Evolutionary conservation across 2,329 filamentous ascomycete species (phyloP), one percentile per base, ranked within the genome.

Genomic region (Aspergillus ochraceus): DNA sequence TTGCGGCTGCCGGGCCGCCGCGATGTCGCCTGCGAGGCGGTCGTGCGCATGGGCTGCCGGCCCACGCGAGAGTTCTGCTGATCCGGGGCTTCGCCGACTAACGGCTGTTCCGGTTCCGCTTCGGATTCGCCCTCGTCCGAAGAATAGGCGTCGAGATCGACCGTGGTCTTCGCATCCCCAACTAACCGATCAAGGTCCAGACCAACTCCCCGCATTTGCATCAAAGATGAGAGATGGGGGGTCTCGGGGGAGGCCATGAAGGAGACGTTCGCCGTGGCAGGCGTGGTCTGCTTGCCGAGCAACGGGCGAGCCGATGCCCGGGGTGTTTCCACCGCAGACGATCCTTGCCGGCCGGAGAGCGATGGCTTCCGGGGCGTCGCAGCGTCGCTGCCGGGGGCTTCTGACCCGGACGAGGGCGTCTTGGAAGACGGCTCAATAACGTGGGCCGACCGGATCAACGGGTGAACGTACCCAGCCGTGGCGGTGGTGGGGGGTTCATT

Each of bases 141-240:
- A 6, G 74, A 76, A 49, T 76, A 72, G 22, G 72, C 74, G 20
- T 73, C 72, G 6, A 79, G 57, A 39, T 79, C 75, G 0, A 78
- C 69, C 11, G 74, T 75, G 0, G 70, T 74, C 60, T 77, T 79
- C 11, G 86, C 65, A 83, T 83, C 76, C 84, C 86, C 58, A 79
- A 89, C 68, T 84, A 80, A 72, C 57, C 86, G 81, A 60, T 79
- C 74, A 55, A 91, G 76, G 68, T 90, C 83, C 54, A 86, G 81
- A 60, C 79, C 77, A 66, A 89, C 84, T 36, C 88, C 88, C 70
- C 82, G 84, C 63, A 78, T 82, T 66, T 85, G 80, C 76, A 92
- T 80, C 51, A 91, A 75, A 46, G 83, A 83, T 30, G 89, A 90
- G 20, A 93, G 80, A 74, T 90, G 83, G 14, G 90, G 90, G 17